Conservation (phyloP, 2,329 filamentous ascomycete species). For the Sporothrix euskadiensis region DNA sequence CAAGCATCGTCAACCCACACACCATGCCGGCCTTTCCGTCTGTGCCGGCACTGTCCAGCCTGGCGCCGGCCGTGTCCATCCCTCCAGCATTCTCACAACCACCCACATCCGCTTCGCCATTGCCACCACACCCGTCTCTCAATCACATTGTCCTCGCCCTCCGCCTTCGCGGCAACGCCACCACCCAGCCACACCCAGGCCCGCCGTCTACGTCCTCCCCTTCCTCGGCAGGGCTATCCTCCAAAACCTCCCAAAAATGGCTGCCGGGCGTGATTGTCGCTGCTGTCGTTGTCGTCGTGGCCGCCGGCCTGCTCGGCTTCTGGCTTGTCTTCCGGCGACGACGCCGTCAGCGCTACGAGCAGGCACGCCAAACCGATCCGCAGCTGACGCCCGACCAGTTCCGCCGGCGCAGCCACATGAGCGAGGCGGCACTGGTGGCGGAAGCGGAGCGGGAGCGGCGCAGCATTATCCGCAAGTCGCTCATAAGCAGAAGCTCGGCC, state of each 20-base stretch:
- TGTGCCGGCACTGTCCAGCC: neutral
- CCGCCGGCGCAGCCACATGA: constrained; percentile 36
- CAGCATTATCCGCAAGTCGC: constrained; percentile 49
- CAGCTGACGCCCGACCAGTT: constrained; percentile 35
- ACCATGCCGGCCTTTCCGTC: constrained; percentile 7
- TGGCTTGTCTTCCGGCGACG: constrained; percentile 1
- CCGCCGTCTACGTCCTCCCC: neutral
- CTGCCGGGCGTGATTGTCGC: constrained; percentile 34
- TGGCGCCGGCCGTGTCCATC: neutral
- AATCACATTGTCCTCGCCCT: neutral
- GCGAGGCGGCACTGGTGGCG: constrained; percentile 34
- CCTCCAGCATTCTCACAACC: neutral
- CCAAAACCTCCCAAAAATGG: neutral
- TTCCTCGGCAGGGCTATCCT: neutral
- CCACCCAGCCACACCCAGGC: neutral
- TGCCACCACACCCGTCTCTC: neutral
- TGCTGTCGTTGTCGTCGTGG: constrained; percentile 35
- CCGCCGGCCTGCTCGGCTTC: constrained; percentile 27
- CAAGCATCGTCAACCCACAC: neutral
- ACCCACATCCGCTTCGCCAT: neutral
- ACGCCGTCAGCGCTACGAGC: constrained; percentile 32
- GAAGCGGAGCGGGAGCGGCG: constrained; percentile 44
- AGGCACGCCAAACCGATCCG: constrained; percentile 35
- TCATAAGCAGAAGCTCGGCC: constrained; percentile 37
- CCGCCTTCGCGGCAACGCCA: constrained; percentile 20